A percentile compares a stretch with the other conserved stretches of the same genome.
These are phyloP conservation scores for Phaeomoniella chlamydospora DNA, from an alignment of 2,329 filamentous ascomycete species.

Conservation along the genomic window DNA sequence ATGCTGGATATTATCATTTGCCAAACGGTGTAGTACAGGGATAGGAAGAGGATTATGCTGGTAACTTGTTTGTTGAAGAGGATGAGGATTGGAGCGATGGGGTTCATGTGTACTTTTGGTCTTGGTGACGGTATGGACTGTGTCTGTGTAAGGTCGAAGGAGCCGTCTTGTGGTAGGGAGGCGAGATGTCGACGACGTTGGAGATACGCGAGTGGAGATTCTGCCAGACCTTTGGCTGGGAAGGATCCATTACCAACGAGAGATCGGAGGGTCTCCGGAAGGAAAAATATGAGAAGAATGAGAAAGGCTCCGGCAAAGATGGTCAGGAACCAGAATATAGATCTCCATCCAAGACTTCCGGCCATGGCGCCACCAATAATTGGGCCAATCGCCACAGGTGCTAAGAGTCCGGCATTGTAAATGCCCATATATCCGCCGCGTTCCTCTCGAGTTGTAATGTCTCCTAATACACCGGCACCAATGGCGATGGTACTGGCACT, in stretches of 20 bases:
- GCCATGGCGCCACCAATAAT: slow-evolving; percentile 23
- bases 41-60: slow-evolving; percentile 26
- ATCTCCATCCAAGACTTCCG: slow-evolving; percentile 15
- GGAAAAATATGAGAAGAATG: slow-evolving; percentile 22
- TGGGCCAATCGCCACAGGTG: slow-evolving; percentile 21
- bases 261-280: slow-evolving; percentile 24
- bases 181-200: neutral
- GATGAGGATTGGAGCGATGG: slow-evolving; percentile 24
- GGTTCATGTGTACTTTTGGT: slow-evolving; percentile 19
- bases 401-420: slow-evolving; percentile 19
- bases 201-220: slow-evolving; percentile 17
- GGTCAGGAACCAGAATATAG: slow-evolving; percentile 28
- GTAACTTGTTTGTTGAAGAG: slow-evolving; percentile 32
- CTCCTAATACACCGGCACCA: slow-evolving; percentile 22
- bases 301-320: slow-evolving; percentile 20
- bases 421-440: slow-evolving; percentile 24
- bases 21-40: slow-evolving; percentile 31
- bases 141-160: slow-evolving; percentile 4
- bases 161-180: slow-evolving; percentile 7
- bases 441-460: slow-evolving; percentile 23
- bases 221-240: slow-evolving; percentile 22
- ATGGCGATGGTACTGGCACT: slow-evolving; percentile 26
- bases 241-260: slow-evolving; percentile 25
- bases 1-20: slow-evolving; percentile 31
- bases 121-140: slow-evolving; percentile 3